Base-by-base conservation (phyloP, 2,329 filamentous ascomycete genomes). In the Monilinia vaccinii-corymbosi region DNA sequence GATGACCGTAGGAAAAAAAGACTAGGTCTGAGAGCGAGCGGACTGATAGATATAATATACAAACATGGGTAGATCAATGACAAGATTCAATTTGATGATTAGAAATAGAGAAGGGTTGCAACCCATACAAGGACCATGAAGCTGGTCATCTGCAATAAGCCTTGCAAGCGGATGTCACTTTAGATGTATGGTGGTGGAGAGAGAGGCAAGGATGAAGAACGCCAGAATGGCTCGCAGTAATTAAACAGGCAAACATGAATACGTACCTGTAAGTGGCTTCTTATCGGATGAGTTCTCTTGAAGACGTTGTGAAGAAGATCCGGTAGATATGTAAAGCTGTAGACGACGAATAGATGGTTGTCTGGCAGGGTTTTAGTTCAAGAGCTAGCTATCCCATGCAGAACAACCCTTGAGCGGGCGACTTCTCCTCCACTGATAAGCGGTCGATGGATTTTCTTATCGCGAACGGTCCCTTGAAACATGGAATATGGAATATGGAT, bases 41-140 rank as follows among this genome's bases (percentile, higher is more conserved):
- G 67, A 67, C 64, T 65, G 63, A 58, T 59, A 65, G 65, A 65
- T 63, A 67, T 69, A 68, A 65, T 67, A 69, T 70, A 69, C 66
- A 67, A 65, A 66, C 67, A 69, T 67, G 69, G 68, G 65, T 69
- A 36, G 64, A 60, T 66, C 55, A 63, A 60, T 61, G 57, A 55
- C 62, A 66, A 64, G 62, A 64, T 63, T 66, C 67, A 67, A 67
- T 65, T 69, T 63, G 66, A 66, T 66, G 64, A 65, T 69, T 64
- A 62, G 65, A 65, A 63, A 69, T 65, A 64, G 58, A 64, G 63
- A 63, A 58, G 55, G 65, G 62, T 62, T 64, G 65, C 61, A 66
- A 42, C 52, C 52, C 62, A 46, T 50, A 56, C 67, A 68, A 63
- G 67, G 66, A 52, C 31, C 16, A 47, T 53, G 14, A 53, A 66